Conservation (phyloP, 768 basidiomycete genomes). For the Termitomyces sp. region DNA sequence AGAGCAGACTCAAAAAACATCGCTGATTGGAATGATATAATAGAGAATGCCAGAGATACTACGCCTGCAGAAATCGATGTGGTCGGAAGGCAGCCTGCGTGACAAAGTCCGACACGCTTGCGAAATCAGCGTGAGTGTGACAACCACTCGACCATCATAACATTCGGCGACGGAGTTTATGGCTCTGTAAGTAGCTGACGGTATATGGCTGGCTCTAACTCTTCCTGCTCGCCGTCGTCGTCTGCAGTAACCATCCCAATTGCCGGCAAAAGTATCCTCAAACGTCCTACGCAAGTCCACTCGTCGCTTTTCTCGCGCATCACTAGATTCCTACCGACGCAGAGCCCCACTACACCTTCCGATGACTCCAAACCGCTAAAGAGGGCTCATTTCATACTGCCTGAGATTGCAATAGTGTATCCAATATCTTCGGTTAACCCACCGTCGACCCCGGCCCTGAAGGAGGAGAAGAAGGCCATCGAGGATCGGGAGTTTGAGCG, state of each 20-base stretch:
- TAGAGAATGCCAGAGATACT: not conserved
- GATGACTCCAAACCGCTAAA: conserved; percentile 67
- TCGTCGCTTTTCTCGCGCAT: conserved; percentile 71
- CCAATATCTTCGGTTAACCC: conserved; percentile 85
- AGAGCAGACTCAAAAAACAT: not conserved
- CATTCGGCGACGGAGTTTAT: conserved; percentile 10
- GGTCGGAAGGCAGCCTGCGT: not conserved
- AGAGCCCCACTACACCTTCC: conserved; percentile 30
- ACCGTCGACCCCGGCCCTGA: conserved; percentile 73
- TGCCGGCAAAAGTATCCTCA: conserved; percentile 80
- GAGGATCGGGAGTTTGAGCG: conserved; percentile 74
- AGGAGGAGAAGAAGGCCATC: conserved; percentile 79
- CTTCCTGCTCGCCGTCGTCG: conserved; percentile 68
- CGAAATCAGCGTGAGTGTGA: conserved; percentile 1
- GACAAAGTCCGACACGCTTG: conserved; percentile 4
- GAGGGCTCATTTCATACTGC: conserved; percentile 88
- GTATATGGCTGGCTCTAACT: conserved; percentile 29
- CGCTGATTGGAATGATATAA: not conserved
- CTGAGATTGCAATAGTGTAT: conserved; percentile 83
- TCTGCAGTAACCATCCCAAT: conserved; percentile 79
- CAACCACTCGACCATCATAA: conserved; percentile 9
- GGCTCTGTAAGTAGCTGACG: conserved; percentile 8
- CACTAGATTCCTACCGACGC: conserved; percentile 69
- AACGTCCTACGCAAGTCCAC: conserved; percentile 67
- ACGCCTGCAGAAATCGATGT: too few species aligned